Conservation (phyloP, 2,329 filamentous ascomycete genomes). For the Trichoderma sp. region DNA sequence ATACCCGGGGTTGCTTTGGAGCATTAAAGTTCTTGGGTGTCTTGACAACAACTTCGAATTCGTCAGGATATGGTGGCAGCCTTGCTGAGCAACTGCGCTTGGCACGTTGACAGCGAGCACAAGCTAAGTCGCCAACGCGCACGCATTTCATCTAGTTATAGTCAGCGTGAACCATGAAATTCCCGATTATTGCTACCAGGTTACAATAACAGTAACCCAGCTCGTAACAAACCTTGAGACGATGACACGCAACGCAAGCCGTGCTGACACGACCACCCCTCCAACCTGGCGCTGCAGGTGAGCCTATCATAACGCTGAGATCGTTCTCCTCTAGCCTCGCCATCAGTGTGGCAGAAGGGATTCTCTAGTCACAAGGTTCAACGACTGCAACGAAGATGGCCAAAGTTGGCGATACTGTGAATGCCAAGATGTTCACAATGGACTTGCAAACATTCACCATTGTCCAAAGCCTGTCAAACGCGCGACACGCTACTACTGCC, state of each 20-base stretch:
- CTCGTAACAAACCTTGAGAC: not conserved
- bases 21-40: not conserved
- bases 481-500: not conserved
- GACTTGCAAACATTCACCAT: not conserved
- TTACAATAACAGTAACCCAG: not conserved
- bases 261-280: not conserved
- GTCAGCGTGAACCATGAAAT: not conserved
- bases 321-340: not conserved
- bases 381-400: not conserved
- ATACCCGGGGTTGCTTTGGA: not conserved
- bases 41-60: not conserved
- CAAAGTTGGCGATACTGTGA: not conserved
- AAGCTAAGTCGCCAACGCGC: not conserved
- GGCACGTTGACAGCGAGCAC: not conserved
- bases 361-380: not conserved
- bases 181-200: not conserved
- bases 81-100: not conserved
- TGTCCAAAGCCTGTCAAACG: not conserved
- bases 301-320: not conserved
- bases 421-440: not conserved
- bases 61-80: not conserved
- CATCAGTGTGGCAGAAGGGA: not conserved
- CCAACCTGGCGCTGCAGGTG: not conserved
- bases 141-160: not conserved
- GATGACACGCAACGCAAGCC: not conserved